These are phyloP conservation scores for Fusarium gaditjirri DNA, from an alignment of 2,329 filamentous ascomycete species.

Conservation along the genomic window DNA sequence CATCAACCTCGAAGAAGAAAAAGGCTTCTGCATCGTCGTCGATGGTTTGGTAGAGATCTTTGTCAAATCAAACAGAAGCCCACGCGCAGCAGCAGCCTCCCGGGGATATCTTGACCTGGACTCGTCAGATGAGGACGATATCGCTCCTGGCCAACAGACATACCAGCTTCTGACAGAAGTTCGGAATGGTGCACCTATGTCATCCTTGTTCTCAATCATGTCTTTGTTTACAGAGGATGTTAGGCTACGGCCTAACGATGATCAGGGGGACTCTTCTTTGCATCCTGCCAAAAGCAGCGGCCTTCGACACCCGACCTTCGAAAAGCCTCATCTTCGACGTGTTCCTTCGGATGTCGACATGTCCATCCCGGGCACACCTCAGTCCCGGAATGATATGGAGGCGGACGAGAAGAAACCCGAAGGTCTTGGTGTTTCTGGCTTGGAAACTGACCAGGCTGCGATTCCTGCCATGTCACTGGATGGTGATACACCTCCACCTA, in stretches of 20 bases:
- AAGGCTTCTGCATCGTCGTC: slow-evolving; percentile 97
- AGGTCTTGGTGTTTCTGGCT: slow-evolving; percentile 11
- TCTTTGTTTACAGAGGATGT: slow-evolving; percentile 97
- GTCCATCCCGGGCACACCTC: slow-evolving; percentile 55
- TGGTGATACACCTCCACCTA: slow-evolving; percentile 46
- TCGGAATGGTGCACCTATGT: slow-evolving; percentile 98
- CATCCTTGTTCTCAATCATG: slow-evolving; percentile 95
- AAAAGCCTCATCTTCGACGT: slow-evolving; percentile 26
- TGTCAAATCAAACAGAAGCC: slow-evolving; percentile 82
- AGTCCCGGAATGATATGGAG: slow-evolving; percentile 45
- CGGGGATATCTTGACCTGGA: slow-evolving; percentile 45
- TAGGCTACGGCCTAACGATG: slow-evolving; percentile 78
- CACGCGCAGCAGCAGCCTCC: slow-evolving; percentile 48
- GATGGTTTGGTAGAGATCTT: slow-evolving; percentile 98
- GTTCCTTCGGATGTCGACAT: slow-evolving; percentile 37
- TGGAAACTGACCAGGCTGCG: slow-evolving; percentile 51
- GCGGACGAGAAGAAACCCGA: slow-evolving; percentile 31
- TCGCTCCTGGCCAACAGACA: slow-evolving; percentile 75
- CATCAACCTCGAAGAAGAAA: slow-evolving; percentile 93
- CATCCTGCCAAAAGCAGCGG: slow-evolving; percentile 42
- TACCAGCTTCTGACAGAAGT: slow-evolving; percentile 98
- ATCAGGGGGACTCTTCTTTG: slow-evolving; percentile 63
- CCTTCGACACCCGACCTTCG: slow-evolving; percentile 45
- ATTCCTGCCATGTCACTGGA: slow-evolving; percentile 84
- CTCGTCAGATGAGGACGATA: slow-evolving; percentile 74